A percentile compares a stretch with the other conserved stretches of the same genome.
Conservation (phyloP, 257 asterid species). For the Thymus mandschuricus region DNA sequence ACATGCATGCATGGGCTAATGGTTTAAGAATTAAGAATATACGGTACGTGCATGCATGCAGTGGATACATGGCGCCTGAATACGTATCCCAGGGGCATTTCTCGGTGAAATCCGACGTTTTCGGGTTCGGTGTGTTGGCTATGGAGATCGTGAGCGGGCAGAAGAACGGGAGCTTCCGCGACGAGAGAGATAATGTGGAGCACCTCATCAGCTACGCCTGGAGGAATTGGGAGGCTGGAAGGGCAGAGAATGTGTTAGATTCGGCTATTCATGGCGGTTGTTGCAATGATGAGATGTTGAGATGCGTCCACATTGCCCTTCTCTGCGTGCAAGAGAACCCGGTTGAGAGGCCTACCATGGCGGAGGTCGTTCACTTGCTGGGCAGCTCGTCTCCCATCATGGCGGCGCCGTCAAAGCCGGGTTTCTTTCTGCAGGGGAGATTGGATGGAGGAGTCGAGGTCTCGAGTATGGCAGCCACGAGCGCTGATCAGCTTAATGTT, state of each 20-base stretch:
- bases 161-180: neutral
- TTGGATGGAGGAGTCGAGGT: neutral
- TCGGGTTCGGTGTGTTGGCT: neutral
- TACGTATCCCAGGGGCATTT: neutral
- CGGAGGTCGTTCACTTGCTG: neutral
- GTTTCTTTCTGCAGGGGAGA: slow-evolving; percentile 8
- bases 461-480: too few relatives aligned
- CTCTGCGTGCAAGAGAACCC: slow-evolving; percentile 2
- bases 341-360: slow-evolving; percentile 7
- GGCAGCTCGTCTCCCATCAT: neutral
- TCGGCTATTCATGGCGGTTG: neutral
- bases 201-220: neutral
- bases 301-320: neutral
- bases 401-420: neutral
- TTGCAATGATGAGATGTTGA: neutral
- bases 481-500: too few relatives aligned
- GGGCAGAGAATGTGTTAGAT: neutral
- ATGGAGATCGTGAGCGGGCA: slow-evolving; percentile 4
- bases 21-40: too few relatives aligned
- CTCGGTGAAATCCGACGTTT: neutral
- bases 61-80: slow-evolving; percentile 3
- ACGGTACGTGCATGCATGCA: neutral
- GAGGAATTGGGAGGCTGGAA: slow-evolving; percentile 5
- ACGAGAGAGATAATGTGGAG: neutral
- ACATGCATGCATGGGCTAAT: too few relatives aligned